Percentiles rank a stretch among this genome's conserved stretches.
phyloP scores from a whole-genome alignment of 192 early-diverging fungal species.

The Coemansia interrupta region DNA sequence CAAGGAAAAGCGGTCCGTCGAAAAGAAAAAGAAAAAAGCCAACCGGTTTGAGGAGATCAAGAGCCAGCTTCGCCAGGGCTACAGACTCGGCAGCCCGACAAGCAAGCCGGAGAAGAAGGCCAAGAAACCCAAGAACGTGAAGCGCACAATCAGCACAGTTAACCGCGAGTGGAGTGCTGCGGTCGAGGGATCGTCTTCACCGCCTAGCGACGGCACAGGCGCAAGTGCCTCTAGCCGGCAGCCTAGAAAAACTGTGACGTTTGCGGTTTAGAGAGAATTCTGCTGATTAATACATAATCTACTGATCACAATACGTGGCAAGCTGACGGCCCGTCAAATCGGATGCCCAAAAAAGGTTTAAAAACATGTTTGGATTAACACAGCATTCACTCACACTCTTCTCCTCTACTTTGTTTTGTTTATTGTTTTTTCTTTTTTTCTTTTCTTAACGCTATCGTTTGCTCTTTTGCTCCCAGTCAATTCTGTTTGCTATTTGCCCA shows the following conservation, averaged over 20 bases:
- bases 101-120: background rate
- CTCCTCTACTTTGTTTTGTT: background rate
- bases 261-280: constrained; percentile 15
- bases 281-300: background rate
- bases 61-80: constrained; percentile 26
- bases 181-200: constrained; percentile 2
- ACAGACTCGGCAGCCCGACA: constrained; percentile 10
- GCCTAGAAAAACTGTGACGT: constrained; percentile 26
- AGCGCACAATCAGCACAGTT: constrained; percentile 39
- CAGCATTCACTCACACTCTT: too few relatives aligned
- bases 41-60: constrained; percentile 42
- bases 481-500: too few relatives aligned
- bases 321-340: too few relatives aligned
- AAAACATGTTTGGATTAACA: too few relatives aligned
- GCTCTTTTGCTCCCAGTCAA: too few relatives aligned
- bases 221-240: background rate
- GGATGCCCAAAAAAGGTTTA: too few relatives aligned
- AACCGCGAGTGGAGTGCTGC: constrained; percentile 40
- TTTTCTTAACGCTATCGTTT: background rate
- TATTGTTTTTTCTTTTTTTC: background rate
- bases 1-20: constrained; percentile 21
- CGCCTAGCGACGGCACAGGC: background rate
- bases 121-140: constrained; percentile 21
- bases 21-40: constrained; percentile 30
- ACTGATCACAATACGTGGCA: too few relatives aligned